Percentiles rank a stretch among this genome's conserved stretches.
These are phyloP conservation scores for Peterozyma toletana DNA, from an alignment of 805 yeast species.

Conservation along the genomic window DNA sequence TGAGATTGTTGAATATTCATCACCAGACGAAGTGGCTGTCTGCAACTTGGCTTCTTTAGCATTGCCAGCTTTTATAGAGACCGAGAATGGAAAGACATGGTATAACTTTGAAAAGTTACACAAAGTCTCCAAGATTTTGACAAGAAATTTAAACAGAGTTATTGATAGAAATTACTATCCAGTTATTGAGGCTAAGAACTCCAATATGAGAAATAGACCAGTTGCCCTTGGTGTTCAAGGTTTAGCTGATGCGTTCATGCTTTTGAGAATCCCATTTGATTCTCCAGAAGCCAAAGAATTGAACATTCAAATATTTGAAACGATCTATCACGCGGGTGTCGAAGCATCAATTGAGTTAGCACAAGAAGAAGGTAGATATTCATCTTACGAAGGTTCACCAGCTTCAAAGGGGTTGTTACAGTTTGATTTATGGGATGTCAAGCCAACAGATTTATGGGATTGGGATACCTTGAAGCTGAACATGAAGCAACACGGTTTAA, in stretches of 20 bases:
- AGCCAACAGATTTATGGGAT: slow-evolving; percentile 79
- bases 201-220: slow-evolving; percentile 84
- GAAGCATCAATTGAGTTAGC: slow-evolving; percentile 87
- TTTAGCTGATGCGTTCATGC: slow-evolving; percentile 81
- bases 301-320: slow-evolving; percentile 86
- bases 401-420: slow-evolving; percentile 81
- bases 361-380: slow-evolving; percentile 57
- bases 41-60: slow-evolving; percentile 93
- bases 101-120: slow-evolving; percentile 76
- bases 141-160: slow-evolving; percentile 71
- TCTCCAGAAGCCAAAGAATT: slow-evolving; percentile 68
- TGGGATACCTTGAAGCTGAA: slow-evolving; percentile 69
- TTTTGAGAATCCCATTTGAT: slow-evolving; percentile 79
- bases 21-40: slow-evolving; percentile 90
- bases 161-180: slow-evolving; percentile 88
- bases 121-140: slow-evolving; percentile 65
- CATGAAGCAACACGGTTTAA: slow-evolving; percentile 57
- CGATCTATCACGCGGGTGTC: slow-evolving; percentile 89
- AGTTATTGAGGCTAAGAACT: slow-evolving; percentile 60
- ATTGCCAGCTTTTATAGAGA: slow-evolving; percentile 67
- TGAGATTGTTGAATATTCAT: slow-evolving; percentile 88
- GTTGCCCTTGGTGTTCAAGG: slow-evolving; percentile 99
- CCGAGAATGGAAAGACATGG: slow-evolving; percentile 33
- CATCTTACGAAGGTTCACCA: slow-evolving; percentile 78
- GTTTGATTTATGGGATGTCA: slow-evolving; percentile 78